Evolutionary conservation across 2,329 filamentous ascomycete species (phyloP), one percentile per base, ranked within the genome.

Genomic region (Verticillium klebahnii): DNA sequence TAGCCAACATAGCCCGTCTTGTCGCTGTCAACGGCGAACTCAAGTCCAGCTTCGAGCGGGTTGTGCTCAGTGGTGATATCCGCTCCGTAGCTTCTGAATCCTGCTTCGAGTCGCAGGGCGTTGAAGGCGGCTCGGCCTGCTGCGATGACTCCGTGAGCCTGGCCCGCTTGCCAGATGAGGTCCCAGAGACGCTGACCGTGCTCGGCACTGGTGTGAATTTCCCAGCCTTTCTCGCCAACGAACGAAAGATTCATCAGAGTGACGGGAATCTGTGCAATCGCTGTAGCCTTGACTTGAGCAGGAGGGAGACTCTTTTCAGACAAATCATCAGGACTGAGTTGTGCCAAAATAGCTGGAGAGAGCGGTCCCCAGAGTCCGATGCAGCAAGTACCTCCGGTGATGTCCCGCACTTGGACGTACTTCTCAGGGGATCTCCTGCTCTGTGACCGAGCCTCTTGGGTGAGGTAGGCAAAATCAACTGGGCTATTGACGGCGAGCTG

Each of bases 301-400:
- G 84, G 82, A 0, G 80, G 78, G 0, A 88, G 73, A 0, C 74
- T 79, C 25, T 74, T 73, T 61, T 78, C 74, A 6, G 72, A 72
- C 60, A 82, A 78, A 67, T 84, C 79, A 36, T 82, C 80, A 0
- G 71, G 65, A 65, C 74, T 81, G 62, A 83, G 70, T 0, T 69
- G 67, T 5, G 71, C 67, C 40, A 88, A 77, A 0, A 88, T 80
- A 2, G 85, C 79, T 4, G 77, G 74, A 0, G 85, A 76, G 12
- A 74, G 77, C 55, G 86, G 86, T 0, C 86, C 86, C 85, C 85
- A 89, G 17, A 89, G 80, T 0, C 86, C 86, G 23, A 89, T 77
- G 62, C 82, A 83, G 68, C 85, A 88, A 0, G 85, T 87, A 3
- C 78, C 80, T 1, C 83, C 82, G 0, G 86, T 89, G 55, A 87